Evolutionary conservation across 1,139 yeast species (phyloP), one percentile per base, ranked within the genome.

Genomic region (Wickerhamomyces sp.): DNA sequence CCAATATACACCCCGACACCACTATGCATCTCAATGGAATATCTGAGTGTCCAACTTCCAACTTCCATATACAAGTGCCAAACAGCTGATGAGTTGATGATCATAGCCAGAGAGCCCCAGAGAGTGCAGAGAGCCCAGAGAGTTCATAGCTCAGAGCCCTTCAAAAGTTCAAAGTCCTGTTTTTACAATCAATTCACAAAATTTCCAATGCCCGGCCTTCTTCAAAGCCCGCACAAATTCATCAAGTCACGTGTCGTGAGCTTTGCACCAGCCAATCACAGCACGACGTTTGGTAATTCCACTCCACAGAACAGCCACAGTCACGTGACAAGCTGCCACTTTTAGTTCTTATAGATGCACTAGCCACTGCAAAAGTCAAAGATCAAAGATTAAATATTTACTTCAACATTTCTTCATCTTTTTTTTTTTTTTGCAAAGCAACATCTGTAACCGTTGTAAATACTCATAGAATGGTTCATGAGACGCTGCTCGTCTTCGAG

Each of bases 291-390:
- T 32, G 24, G 35, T 32, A 24, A 32, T 32, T 32, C 15, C 20
- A 15, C 20, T 16, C 28, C 28, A 22, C 21, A 13, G 27, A 21
- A 9, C 8, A 14, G 35, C 35, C 35, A 32, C 28, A 32, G 22
- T 32, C 35, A 32, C 35, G 35, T 32, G 35, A 16, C 15, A 13
- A 13, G 9, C 9, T 13, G 16, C 18, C 19, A 22, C n/a, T n/a
- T n/a, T n/a, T n/a, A n/a, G n/a, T n/a, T n/a, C n/a, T n/a, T n/a
- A 16, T 12, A 16, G 12, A 6, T 9, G 4, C 22, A 32, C 28
- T 32, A 32, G 35, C 35, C 35, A 32, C 35, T 17, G n/a, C n/a
- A n/a, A n/a, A n/a, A n/a, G 25, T 21, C 12, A 21, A 21, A 21
- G 25, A 21, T 7, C 25, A 8, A 12, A 12, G 7, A 8, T 21